Percentiles rank a stretch among this genome's conserved stretches.
These are phyloP conservation scores for Yarrowia deformans DNA, from an alignment of 805 yeast genomes.

Conservation along the genomic window DNA sequence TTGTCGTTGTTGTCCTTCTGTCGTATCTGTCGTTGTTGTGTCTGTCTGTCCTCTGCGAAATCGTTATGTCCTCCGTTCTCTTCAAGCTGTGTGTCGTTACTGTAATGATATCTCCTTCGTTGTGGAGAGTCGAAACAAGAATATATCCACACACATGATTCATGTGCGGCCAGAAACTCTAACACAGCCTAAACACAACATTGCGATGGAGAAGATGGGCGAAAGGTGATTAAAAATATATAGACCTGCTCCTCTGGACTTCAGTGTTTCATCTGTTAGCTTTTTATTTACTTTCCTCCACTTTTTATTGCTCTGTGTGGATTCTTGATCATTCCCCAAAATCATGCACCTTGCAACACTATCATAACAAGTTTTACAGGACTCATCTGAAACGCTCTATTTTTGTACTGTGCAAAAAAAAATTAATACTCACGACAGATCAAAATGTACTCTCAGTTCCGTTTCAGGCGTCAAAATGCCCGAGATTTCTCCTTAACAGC, in stretches of 20 bases:
- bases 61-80: neutral
- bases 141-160: constrained; percentile 20
- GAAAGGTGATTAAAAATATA: too few species aligned
- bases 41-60: neutral
- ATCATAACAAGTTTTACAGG: neutral
- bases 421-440: neutral
- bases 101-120: neutral
- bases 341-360: constrained; percentile 1
- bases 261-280: neutral
- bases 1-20: neutral
- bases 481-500: neutral
- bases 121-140: constrained; percentile 9
- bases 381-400: neutral
- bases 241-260: neutral
- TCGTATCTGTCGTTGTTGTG: neutral
- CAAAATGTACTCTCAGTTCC: neutral
- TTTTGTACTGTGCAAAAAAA: neutral
- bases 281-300: neutral
- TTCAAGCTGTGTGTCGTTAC: constrained; percentile 17
- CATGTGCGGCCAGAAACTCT: constrained; percentile 10
- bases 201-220: neutral
- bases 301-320: neutral
- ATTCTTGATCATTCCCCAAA: too few species aligned
- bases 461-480: neutral
- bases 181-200: neutral